Percentiles rank a stretch among this genome's conserved stretches.
Evolutionary conservation across 2,329 filamentous ascomycete genomes (phyloP).

Genomic region (Graphium sp.): DNA sequence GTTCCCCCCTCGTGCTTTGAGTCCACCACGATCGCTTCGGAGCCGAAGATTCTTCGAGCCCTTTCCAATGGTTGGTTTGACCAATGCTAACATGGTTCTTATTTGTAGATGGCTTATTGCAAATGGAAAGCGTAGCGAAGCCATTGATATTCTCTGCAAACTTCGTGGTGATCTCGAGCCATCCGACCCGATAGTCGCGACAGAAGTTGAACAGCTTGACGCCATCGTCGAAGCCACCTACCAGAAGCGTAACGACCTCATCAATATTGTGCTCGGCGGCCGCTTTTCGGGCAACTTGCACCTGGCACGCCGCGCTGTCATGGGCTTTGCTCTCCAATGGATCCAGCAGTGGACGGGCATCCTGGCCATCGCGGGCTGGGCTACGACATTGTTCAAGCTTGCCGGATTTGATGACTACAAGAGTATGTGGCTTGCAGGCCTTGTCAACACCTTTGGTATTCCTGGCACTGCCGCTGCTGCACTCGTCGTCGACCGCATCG

Average conservation of each 20-base stretch:
- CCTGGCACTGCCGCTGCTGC: slow-evolving; percentile 31
- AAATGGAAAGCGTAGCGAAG: slow-evolving; percentile 13
- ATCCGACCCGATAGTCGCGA: slow-evolving; percentile 14
- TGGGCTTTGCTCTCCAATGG: slow-evolving; percentile 21
- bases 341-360: slow-evolving; percentile 27
- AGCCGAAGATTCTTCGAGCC: too few relatives aligned
- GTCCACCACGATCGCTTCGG: too few relatives aligned
- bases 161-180: slow-evolving; percentile 13
- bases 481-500: slow-evolving; percentile 30
- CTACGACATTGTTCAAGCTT: slow-evolving; percentile 8
- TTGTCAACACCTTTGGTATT: slow-evolving; percentile 32
- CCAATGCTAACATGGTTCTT: background rate
- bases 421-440: slow-evolving; percentile 23
- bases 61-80: slow-evolving; percentile 2
- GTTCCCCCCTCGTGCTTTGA: too few relatives aligned
- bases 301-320: slow-evolving; percentile 19
- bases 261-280: slow-evolving; percentile 20
- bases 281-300: slow-evolving; percentile 16
- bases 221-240: slow-evolving; percentile 19
- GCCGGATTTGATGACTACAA: slow-evolving; percentile 10
- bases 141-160: slow-evolving; percentile 16
- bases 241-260: slow-evolving; percentile 18
- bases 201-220: slow-evolving; percentile 20
- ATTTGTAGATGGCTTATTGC: slow-evolving; percentile 17
- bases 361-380: slow-evolving; percentile 20